Base-by-base conservation (phyloP, 352 stramenopile species). In the Phytophthora sansomeana region DNA sequence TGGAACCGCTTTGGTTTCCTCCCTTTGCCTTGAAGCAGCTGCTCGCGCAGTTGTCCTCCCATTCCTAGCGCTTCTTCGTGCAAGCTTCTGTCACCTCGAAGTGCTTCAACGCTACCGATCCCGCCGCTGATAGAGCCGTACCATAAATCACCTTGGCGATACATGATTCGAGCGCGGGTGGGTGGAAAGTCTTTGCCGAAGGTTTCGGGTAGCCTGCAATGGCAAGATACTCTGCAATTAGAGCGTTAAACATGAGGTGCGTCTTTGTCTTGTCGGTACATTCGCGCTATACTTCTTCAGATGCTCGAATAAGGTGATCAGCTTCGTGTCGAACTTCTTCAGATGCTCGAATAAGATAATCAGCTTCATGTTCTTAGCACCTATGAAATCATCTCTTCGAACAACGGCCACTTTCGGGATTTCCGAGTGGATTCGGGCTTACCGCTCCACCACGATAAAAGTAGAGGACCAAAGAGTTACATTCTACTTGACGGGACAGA, bases 401-500 rank as follows among this genome's bases (percentile, higher is more conserved):
- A 53, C 29, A 9, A 29, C 30, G 2, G 49, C 43, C 5, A 63
- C 43, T 21, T 63, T 61, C 13, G 44, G 44, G 39, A 43, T 61
- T 41, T 49, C 39, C 2, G n/a, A 1, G 8, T 30, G 55, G 17
- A 53, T 63, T 7, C 30, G 39, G 9, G 43, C 43, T 29, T 63
- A 54, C 0, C 42, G 54, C 33, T 53, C 17, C 5, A 48, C 43
- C 54, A 47, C 47, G 3, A 28, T 47, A 10, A 63, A 54, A 9
- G 56, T 56, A 3, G 56, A 63, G 2, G 56, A 56, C 46, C 44
- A 57, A 1, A 26, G 11, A 26, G 33, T 63, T 3, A 43, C 36
- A 35, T 63, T 56, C 9, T 43, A 43, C 32, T 63, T 63, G 16
- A 63, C 14, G 4, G 56, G 41, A 5, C 42, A 19, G 17, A 56